These are phyloP conservation scores for Suhomyces emberorum DNA, from an alignment of 805 yeast genomes.

Conservation along the genomic window DNA sequence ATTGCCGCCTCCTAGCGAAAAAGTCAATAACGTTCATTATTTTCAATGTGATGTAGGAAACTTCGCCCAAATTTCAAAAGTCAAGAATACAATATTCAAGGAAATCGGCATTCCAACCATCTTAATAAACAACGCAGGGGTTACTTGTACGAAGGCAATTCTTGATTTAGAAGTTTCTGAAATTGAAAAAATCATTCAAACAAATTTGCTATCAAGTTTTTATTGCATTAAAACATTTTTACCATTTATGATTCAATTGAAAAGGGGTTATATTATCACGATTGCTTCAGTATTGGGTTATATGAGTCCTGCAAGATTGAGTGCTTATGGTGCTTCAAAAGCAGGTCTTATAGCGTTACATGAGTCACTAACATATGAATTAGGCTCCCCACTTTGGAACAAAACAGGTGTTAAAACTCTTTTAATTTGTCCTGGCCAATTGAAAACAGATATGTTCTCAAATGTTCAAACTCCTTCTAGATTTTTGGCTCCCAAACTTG, in stretches of 20 bases:
- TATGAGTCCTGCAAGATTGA: slow-evolving; percentile 76
- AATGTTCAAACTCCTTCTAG: slow-evolving; percentile 72
- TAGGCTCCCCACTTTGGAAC: slow-evolving; percentile 49
- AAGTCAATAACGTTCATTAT: slow-evolving; percentile 47
- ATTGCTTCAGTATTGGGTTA: slow-evolving; percentile 84
- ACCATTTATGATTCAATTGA: slow-evolving; percentile 61
- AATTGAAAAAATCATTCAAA: slow-evolving; percentile 58
- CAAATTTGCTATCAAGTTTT: slow-evolving; percentile 70
- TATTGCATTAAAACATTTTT: slow-evolving; percentile 66
- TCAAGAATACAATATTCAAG: slow-evolving; percentile 38
- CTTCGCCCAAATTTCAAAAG: slow-evolving; percentile 38
- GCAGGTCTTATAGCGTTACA: slow-evolving; percentile 83
- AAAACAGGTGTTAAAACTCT: slow-evolving; percentile 63
- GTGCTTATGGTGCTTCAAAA: slow-evolving; percentile 87
- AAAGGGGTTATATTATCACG: slow-evolving; percentile 75
- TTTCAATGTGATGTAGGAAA: slow-evolving; percentile 70
- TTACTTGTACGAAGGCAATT: slow-evolving; percentile 57
- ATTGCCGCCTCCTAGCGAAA: slow-evolving; percentile 30
- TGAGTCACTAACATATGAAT: slow-evolving; percentile 71
- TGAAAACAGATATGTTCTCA: slow-evolving; percentile 70
- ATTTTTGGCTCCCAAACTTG: slow-evolving; percentile 77
- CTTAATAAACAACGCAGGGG: slow-evolving; percentile 84
- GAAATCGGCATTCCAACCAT: slow-evolving; percentile 61
- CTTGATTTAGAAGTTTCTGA: slow-evolving; percentile 53
- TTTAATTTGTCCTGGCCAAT: slow-evolving; percentile 84